Conservation (phyloP, 1,139 yeast genomes). For the Pichia inconspicua region DNA sequence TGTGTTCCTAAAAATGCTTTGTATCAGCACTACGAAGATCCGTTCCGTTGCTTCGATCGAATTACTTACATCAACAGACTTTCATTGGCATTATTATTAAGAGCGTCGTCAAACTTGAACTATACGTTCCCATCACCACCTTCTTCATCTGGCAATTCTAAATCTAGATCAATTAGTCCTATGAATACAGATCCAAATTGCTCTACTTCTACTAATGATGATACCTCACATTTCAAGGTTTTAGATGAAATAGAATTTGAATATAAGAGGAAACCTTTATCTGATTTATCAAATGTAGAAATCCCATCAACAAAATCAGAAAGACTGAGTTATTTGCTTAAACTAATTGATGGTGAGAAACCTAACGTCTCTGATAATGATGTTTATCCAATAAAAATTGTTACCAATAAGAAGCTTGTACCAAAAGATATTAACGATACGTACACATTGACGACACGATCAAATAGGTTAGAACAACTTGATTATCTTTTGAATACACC, state of each 20-base stretch:
- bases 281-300: conserved; percentile 1
- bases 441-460: conserved; percentile 23
- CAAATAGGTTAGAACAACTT: conserved; percentile 20
- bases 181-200: background rate
- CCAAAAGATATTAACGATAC: conserved; percentile 21
- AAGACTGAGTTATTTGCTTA: conserved; percentile 9
- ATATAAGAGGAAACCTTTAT: conserved; percentile 2
- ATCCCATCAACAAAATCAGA: conserved; percentile 17
- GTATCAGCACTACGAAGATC: conserved; percentile 19
- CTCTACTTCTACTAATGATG: background rate
- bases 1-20: conserved; percentile 22
- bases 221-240: background rate
- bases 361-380: conserved; percentile 17
- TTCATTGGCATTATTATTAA: conserved; percentile 18
- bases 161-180: background rate
- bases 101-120: conserved; percentile 9
- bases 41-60: conserved; percentile 21
- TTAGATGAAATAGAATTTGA: conserved; percentile 1
- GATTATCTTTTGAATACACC: conserved; percentile 19
- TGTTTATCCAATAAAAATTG: conserved; percentile 16
- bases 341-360: conserved; percentile 16
- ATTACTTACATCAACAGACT: conserved; percentile 23
- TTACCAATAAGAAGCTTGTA: conserved; percentile 15
- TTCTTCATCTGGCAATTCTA: background rate
- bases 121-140: background rate